Percentiles rank a stretch among this genome's conserved stretches.
These are phyloP conservation scores for Nitzschia sp. DNA, from an alignment of 108 stramenopile genomes.

Conservation along the genomic window DNA sequence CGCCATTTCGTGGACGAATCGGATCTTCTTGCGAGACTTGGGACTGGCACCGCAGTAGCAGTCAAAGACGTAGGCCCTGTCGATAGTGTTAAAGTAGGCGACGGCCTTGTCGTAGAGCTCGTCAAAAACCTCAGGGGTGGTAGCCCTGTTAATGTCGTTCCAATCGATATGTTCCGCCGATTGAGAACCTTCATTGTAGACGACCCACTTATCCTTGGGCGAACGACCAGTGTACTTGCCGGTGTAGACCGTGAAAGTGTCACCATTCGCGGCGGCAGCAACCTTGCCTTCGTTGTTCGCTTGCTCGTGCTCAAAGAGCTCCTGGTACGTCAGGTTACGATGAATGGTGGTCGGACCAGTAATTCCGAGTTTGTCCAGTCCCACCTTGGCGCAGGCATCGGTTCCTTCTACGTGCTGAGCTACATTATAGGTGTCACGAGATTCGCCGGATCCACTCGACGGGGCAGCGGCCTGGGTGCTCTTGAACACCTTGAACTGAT, in stretches of 20 bases:
- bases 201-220: conserved; percentile 96
- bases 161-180: conserved; percentile 90
- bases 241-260: conserved; percentile 94
- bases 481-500: conserved; percentile 16
- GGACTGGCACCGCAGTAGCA: conserved; percentile 92
- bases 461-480: not conserved
- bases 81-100: conserved; percentile 85
- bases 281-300: conserved; percentile 88
- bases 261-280: conserved; percentile 83
- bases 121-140: conserved; percentile 90
- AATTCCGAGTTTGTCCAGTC: conserved; percentile 76
- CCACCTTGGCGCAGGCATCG: conserved; percentile 76
- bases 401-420: conserved; percentile 64
- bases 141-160: conserved; percentile 93
- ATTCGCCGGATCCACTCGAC: conserved; percentile 11
- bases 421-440: conserved; percentile 77
- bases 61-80: conserved; percentile 93
- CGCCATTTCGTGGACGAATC: conserved; percentile 97
- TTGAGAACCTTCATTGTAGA: conserved; percentile 70
- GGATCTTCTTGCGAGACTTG: conserved; percentile 86
- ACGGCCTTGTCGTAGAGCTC: conserved; percentile 93
- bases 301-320: conserved; percentile 91
- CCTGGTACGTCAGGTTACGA: conserved; percentile 92
- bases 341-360: conserved; percentile 78
- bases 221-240: conserved; percentile 98